A percentile compares a stretch with the other conserved stretches of the same genome.
phyloP scores from a whole-genome alignment of 495 filamentous ascomycete genomes.

The Entonaema liquescens region DNA sequence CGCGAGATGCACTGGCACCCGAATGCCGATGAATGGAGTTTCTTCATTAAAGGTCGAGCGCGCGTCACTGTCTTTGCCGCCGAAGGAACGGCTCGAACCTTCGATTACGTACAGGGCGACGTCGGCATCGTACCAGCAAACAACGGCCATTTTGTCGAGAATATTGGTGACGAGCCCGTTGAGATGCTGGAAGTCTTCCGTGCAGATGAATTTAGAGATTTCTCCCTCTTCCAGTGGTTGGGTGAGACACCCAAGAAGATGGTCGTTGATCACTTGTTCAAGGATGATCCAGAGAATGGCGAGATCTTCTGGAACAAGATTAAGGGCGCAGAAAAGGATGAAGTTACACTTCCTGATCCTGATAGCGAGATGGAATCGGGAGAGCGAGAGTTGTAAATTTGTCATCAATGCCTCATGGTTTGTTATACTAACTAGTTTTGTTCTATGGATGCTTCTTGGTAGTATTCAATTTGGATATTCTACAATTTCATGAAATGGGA shows the following conservation, averaged over 20 bases:
- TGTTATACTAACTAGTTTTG: background rate
- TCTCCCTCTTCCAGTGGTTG: constrained; percentile 74
- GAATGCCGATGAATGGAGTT: constrained; percentile 66
- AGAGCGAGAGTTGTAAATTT: constrained; percentile 34
- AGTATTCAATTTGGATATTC: background rate
- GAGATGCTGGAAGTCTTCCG: constrained; percentile 69
- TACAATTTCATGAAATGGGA: background rate
- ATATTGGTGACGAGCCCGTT: constrained; percentile 66
- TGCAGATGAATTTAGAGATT: constrained; percentile 66
- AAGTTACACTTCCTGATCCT: constrained; percentile 46
- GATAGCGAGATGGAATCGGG: background rate
- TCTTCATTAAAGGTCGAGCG: constrained; percentile 60
- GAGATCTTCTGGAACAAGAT: constrained; percentile 65
- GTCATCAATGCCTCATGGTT: background rate
- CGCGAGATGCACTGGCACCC: constrained; percentile 71
- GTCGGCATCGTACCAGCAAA: constrained; percentile 69
- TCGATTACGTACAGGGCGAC: constrained; percentile 61
- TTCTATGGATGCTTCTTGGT: background rate
- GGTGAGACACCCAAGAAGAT: constrained; percentile 69
- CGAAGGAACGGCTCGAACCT: constrained; percentile 58
- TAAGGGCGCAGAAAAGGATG: constrained; percentile 60
- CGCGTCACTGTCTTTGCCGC: constrained; percentile 62
- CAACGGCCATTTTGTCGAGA: constrained; percentile 71
- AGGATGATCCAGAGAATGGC: constrained; percentile 60
- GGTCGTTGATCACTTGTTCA: constrained; percentile 69